Percentiles rank a stretch among this genome's conserved stretches.
phyloP scores from a whole-genome alignment of 1,284 basidiomycete species.

The Trichosporon ovoides region DNA sequence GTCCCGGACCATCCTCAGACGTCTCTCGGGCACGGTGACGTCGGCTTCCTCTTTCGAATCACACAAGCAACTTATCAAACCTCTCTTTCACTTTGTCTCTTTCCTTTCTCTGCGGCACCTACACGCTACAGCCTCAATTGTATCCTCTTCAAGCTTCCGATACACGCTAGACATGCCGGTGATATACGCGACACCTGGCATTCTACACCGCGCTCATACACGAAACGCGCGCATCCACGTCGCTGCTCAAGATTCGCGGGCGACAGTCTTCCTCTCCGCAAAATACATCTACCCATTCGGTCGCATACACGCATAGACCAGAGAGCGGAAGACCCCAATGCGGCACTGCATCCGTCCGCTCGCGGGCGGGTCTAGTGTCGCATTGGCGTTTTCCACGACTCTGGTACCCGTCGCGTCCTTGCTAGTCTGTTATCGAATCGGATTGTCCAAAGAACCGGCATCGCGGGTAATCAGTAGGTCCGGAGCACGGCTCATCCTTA shows the following conservation, averaged over 20 bases:
- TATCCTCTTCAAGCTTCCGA: too few species aligned
- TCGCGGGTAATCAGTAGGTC: too few species aligned
- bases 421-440: too few species aligned
- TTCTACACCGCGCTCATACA: not conserved
- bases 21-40: not conserved
- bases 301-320: not conserved
- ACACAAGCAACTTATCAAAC: too few species aligned
- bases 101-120: too few species aligned
- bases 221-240: not conserved
- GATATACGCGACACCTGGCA: too few species aligned
- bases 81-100: too few species aligned
- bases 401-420: too few species aligned
- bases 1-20: not conserved
- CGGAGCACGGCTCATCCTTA: too few species aligned
- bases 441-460: too few species aligned
- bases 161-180: too few species aligned
- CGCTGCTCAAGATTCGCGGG: not conserved
- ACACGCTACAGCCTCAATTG: too few species aligned
- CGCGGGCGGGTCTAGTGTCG: not conserved
- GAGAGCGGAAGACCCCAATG: conserved; percentile 3
- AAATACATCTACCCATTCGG: not conserved
- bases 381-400: not conserved
- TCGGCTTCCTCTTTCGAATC: not conserved
- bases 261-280: not conserved
- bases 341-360: not conserved